Conservation (phyloP, 352 stramenopile genomes). For the Chrysophaeum taylorii region DNA sequence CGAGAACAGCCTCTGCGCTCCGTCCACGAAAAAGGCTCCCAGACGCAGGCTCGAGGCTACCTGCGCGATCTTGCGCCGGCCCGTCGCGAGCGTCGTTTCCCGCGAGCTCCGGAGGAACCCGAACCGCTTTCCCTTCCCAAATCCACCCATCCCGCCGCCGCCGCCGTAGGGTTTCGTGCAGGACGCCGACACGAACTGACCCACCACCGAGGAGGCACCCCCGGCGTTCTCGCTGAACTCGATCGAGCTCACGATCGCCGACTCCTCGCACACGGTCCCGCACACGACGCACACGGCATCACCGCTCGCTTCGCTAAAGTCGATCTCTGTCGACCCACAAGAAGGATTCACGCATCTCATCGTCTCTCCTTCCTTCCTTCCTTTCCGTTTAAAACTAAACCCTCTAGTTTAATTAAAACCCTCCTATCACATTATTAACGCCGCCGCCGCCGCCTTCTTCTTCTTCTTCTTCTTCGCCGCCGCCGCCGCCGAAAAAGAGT, state of each 20-base stretch:
- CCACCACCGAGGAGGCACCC: slow-evolving; percentile 67
- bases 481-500: too few relatives aligned
- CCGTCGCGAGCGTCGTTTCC: slow-evolving; percentile 87
- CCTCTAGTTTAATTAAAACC: too few relatives aligned
- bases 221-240: slow-evolving; percentile 89
- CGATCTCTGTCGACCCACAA: slow-evolving; percentile 84
- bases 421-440: too few relatives aligned
- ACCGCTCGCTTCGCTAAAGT: slow-evolving; percentile 76
- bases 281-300: slow-evolving; percentile 71
- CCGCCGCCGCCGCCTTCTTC: too few relatives aligned
- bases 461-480: too few relatives aligned
- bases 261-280: slow-evolving; percentile 89
- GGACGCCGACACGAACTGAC: slow-evolving; percentile 84
- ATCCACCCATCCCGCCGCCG: slow-evolving; percentile 18
- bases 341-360: slow-evolving; percentile 69
- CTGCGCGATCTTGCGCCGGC: slow-evolving; percentile 78
- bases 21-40: slow-evolving; percentile 86
- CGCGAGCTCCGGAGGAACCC: slow-evolving; percentile 79
- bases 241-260: slow-evolving; percentile 89
- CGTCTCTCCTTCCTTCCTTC: too few relatives aligned
- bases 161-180: slow-evolving; percentile 73
- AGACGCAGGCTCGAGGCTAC: slow-evolving; percentile 82
- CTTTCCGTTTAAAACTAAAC: too few relatives aligned
- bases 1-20: slow-evolving; percentile 84
- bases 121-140: slow-evolving; percentile 50